phyloP scores from a whole-genome alignment of 306 rosid species.

The Acacia melanoxylon region DNA sequence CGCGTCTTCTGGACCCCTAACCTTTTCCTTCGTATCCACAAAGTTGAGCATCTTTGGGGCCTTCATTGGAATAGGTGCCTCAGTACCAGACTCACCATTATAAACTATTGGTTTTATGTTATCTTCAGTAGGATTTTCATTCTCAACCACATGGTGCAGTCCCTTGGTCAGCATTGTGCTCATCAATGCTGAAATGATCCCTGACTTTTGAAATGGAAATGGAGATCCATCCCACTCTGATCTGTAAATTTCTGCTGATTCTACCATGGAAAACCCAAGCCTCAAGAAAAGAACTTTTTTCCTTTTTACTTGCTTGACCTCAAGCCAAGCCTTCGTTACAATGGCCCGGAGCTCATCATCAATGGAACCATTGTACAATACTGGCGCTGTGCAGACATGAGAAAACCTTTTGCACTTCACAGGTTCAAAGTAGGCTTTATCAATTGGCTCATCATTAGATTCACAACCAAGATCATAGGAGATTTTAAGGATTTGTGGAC shows the following conservation, averaged over 20 bases:
- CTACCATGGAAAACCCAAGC: conserved; percentile 57
- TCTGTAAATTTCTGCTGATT: conserved; percentile 48
- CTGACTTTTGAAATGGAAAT: conserved; percentile 47
- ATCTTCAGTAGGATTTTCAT: conserved; percentile 43
- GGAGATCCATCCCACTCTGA: conserved; percentile 67
- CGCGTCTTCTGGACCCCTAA: conserved; percentile 58
- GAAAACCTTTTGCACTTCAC: conserved; percentile 67
- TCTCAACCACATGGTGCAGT: conserved; percentile 31
- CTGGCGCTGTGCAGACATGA: conserved; percentile 64
- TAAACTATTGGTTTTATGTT: conserved; percentile 40
- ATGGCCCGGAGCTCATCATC: conserved; percentile 44
- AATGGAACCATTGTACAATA: conserved; percentile 39
- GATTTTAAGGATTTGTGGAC: conserved; percentile 51
- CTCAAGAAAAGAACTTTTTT: conserved; percentile 61
- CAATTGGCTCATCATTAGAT: conserved; percentile 38
- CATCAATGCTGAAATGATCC: conserved; percentile 54
- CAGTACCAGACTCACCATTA: conserved; percentile 42
- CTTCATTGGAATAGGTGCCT: conserved; percentile 45
- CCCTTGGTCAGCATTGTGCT: conserved; percentile 63
- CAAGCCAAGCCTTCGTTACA: conserved; percentile 68
- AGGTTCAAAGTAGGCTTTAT: conserved; percentile 53
- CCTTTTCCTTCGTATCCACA: conserved; percentile 54
- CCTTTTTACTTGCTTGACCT: conserved; percentile 49
- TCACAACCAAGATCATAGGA: conserved; percentile 31
- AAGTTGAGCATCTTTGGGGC: conserved; percentile 55